Percentiles rank a stretch among this genome's conserved stretches.
Conservation (phyloP, 2,329 filamentous ascomycete species). For the Fusarium sp. region DNA sequence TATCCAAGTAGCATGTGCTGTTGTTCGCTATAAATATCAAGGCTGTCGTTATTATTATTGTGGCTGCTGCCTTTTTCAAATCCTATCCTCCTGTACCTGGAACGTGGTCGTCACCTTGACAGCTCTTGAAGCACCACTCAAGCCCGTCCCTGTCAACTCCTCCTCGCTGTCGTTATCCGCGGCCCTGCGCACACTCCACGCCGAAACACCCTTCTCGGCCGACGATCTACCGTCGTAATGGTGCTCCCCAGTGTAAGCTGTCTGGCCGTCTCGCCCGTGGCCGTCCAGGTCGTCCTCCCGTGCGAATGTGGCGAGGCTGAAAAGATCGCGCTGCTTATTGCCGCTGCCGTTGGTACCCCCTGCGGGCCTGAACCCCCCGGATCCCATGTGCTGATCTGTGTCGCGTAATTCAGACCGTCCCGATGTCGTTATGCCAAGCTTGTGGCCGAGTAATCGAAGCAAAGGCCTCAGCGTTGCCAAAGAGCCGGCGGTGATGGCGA, state of each 20-base stretch:
- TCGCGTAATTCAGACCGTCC: slow-evolving; percentile 39
- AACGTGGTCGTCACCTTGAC: slow-evolving; percentile 40
- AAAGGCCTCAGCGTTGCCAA: slow-evolving; percentile 63
- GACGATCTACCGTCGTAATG: slow-evolving; percentile 29
- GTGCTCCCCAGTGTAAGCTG: slow-evolving; percentile 37
- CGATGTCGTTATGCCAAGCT: slow-evolving; percentile 49
- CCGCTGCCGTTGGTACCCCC: slow-evolving; percentile 22
- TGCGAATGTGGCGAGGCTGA: slow-evolving; percentile 50
- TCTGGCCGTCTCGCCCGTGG: slow-evolving; percentile 38
- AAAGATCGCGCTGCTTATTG: slow-evolving; percentile 41
- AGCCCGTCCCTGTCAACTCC: slow-evolving; percentile 30
- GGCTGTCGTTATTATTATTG: slow-evolving; percentile 22
- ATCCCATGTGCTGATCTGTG: slow-evolving; percentile 29
- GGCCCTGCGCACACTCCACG: slow-evolving; percentile 28
- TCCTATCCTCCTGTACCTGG: slow-evolving; percentile 31
- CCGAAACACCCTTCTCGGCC: slow-evolving; percentile 30
- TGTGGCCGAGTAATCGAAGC: slow-evolving; percentile 51
- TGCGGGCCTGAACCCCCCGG: slow-evolving; percentile 17
- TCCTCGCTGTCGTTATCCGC: slow-evolving; percentile 41
- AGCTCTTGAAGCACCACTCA: slow-evolving; percentile 17
- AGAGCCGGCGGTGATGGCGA: slow-evolving; percentile 63
- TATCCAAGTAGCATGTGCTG: not conserved
- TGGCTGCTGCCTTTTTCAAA: slow-evolving; percentile 30
- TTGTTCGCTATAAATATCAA: slow-evolving; percentile 31
- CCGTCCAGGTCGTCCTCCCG: slow-evolving; percentile 41